Percentiles rank a stretch among this genome's conserved stretches.
These are phyloP conservation scores for Pythium aquatile DNA, from an alignment of 352 stramenopile genomes.

Conservation along the genomic window DNA sequence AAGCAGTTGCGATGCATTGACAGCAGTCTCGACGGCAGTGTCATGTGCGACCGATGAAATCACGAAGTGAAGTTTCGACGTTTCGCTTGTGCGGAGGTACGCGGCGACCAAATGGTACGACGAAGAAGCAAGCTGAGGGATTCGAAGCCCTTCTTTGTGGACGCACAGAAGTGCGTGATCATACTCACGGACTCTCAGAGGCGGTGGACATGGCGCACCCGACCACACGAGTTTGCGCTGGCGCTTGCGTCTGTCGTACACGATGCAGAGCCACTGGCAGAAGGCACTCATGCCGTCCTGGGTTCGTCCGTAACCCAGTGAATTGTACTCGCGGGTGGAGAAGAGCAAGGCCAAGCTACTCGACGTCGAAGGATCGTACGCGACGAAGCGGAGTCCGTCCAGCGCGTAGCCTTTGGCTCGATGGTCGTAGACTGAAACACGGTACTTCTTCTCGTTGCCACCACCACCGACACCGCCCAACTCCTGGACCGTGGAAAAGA, in stretches of 20 bases:
- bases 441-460: slow-evolving; percentile 34
- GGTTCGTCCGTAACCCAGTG: slow-evolving; percentile 50
- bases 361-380: slow-evolving; percentile 50
- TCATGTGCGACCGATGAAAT: not conserved
- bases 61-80: slow-evolving; percentile 41
- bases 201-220: slow-evolving; percentile 45
- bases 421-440: slow-evolving; percentile 40
- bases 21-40: slow-evolving; percentile 3
- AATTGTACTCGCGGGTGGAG: slow-evolving; percentile 43
- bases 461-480: slow-evolving; percentile 2
- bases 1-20: slow-evolving; percentile 29
- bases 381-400: slow-evolving; percentile 50
- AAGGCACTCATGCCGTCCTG: slow-evolving; percentile 39
- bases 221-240: slow-evolving; percentile 61
- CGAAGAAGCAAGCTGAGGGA: not conserved
- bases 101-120: slow-evolving; percentile 30
- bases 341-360: slow-evolving; percentile 36
- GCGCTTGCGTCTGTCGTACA: slow-evolving; percentile 53
- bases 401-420: slow-evolving; percentile 44
- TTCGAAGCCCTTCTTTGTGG: slow-evolving; percentile 57
- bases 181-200: slow-evolving; percentile 51
- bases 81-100: slow-evolving; percentile 38
- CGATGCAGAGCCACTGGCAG: slow-evolving; percentile 58
- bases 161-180: slow-evolving; percentile 49
- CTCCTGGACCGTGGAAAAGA: slow-evolving; percentile 17